Percentiles rank a stretch among this genome's conserved stretches.
phyloP scores from a whole-genome alignment of 2,329 filamentous ascomycete genomes.

The Cadophora gregata region DNA sequence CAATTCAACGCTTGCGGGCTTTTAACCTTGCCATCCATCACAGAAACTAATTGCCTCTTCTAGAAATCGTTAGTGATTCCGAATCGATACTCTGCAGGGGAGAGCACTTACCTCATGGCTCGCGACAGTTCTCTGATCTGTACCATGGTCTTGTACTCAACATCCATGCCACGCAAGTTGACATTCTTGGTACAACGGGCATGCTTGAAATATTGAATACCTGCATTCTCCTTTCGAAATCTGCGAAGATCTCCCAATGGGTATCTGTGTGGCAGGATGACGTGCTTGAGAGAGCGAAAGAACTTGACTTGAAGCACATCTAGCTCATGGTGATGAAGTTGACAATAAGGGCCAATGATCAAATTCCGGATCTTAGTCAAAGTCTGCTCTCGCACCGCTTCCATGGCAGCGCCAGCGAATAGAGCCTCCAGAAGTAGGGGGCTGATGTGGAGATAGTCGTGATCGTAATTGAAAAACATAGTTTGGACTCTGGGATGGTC shows the following conservation, averaged over 20 bases:
- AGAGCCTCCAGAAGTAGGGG: background rate
- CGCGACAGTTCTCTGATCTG: background rate
- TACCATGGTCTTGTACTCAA: background rate
- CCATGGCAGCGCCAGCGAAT: background rate
- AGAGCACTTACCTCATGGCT: background rate
- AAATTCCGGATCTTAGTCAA: background rate
- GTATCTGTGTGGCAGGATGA: background rate
- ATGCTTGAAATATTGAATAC: background rate
- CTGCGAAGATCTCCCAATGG: background rate
- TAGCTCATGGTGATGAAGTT: background rate
- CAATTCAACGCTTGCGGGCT: too few relatives aligned
- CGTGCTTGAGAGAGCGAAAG: background rate
- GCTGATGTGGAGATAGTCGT: constrained; percentile 8
- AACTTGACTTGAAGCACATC: background rate
- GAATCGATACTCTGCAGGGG: background rate
- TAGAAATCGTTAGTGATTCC: background rate
- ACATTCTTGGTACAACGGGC: too few relatives aligned
- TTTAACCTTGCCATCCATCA: background rate
- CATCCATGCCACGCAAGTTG: background rate
- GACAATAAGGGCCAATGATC: background rate
- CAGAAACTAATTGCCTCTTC: background rate
- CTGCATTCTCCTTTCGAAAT: background rate
- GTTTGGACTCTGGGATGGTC: background rate
- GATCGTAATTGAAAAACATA: constrained; percentile 7
- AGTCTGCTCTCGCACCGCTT: background rate